Percentiles rank a stretch among this genome's conserved stretches.
Evolutionary conservation across 441 rosid genomes (phyloP).

Genomic region (Gossypium trilobum): DNA sequence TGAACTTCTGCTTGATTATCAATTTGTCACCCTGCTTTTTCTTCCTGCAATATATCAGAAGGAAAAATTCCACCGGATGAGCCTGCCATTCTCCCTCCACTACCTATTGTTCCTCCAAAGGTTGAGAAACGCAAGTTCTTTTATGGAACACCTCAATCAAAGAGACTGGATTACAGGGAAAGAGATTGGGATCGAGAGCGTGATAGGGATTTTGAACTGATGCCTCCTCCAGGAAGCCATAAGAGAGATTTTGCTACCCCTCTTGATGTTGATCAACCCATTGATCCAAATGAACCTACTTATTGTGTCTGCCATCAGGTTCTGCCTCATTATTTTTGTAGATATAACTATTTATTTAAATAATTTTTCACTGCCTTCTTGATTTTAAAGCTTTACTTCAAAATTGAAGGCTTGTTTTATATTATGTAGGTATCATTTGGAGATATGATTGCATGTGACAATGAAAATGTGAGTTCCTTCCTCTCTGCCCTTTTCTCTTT

Average conservation of each 20-base stretch:
- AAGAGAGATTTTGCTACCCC: constrained; percentile 53
- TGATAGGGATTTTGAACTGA: constrained; percentile 86
- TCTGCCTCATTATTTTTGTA: constrained; percentile 15
- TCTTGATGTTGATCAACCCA: constrained; percentile 68
- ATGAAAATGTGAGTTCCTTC: constrained; percentile 68
- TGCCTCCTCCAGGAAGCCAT: constrained; percentile 95
- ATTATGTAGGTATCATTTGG: constrained; percentile 78
- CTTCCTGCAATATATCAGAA: constrained; percentile 37
- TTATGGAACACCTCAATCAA: constrained; percentile 69
- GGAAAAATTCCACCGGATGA: constrained; percentile 84
- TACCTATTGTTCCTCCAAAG: constrained; percentile 65
- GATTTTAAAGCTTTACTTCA: neutral
- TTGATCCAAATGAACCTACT: constrained; percentile 95
- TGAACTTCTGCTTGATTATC: constrained; percentile 6
- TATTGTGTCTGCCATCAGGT: constrained; percentile 99
- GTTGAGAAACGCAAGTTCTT: constrained; percentile 58
- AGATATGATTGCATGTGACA: constrained; percentile 99
- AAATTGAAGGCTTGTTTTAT: constrained; percentile 7
- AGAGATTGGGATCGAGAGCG: constrained; percentile 86
- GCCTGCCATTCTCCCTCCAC: constrained; percentile 85
- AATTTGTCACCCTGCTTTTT: constrained; percentile 14
- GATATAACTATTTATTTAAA: constrained; percentile 4
- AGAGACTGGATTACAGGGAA: constrained; percentile 67
- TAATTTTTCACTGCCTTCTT: neutral
- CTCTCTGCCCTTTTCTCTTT: neutral